Evolutionary conservation across 257 asterid species (phyloP).

Genomic region (Solanum pinnatisectum): DNA sequence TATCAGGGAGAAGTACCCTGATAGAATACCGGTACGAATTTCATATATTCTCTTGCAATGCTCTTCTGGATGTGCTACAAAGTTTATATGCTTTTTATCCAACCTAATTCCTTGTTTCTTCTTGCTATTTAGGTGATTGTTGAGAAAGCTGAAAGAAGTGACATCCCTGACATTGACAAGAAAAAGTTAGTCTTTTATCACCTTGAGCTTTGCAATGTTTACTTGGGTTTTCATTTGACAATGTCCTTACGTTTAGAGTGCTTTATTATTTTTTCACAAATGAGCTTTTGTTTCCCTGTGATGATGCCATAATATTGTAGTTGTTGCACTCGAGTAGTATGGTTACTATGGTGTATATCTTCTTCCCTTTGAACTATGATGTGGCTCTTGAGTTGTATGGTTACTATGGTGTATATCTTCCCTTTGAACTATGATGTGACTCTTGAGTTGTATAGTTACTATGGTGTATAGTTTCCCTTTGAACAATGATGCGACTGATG

Average conservation of each 20-base stretch:
- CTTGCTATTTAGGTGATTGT: slow-evolving; percentile 59
- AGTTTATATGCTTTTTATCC: not conserved
- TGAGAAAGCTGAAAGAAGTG: slow-evolving; percentile 90
- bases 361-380: not conserved
- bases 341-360: not conserved
- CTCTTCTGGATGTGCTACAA: not conserved
- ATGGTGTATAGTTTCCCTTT: no score
- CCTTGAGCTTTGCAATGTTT: not conserved
- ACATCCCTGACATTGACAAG: slow-evolving; percentile 91
- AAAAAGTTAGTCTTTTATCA: slow-evolving; percentile 49
- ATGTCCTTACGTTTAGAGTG: not conserved
- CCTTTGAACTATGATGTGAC: not conserved
- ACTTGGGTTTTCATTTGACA: not conserved
- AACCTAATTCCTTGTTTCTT: not conserved
- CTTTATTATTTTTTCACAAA: not conserved
- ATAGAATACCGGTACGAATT: slow-evolving; percentile 75
- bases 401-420: not conserved
- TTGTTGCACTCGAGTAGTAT: not conserved
- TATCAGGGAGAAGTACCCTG: slow-evolving; percentile 96
- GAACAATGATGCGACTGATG: not conserved
- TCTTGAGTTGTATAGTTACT: no score
- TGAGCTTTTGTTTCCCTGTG: not conserved
- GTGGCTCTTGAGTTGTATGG: not conserved
- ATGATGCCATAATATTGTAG: not conserved
- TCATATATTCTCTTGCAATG: not conserved